Conservation (phyloP, 495 filamentous ascomycete genomes). For the Daldinia bambusicola region DNA sequence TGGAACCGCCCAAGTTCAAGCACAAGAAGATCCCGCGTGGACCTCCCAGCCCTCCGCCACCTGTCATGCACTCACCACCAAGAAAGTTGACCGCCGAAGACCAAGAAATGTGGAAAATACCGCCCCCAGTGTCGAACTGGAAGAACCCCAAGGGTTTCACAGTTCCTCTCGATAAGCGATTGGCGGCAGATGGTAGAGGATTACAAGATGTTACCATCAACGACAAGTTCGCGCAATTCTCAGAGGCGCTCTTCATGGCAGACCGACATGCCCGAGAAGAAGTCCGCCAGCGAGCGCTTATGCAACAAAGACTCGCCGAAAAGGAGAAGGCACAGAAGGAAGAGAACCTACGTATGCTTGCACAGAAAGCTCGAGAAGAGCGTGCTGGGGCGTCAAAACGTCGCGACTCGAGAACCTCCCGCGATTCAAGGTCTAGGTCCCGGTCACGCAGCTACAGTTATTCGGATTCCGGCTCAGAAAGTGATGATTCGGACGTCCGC, state of each 20-base stretch:
- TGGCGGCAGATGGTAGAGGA: conserved; percentile 94
- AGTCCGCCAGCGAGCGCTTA: conserved; percentile 87
- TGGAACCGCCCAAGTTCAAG: conserved; percentile 99
- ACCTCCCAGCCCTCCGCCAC: conserved; percentile 90
- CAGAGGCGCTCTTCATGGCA: conserved; percentile 91
- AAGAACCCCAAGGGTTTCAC: conserved; percentile 99
- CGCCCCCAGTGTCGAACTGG: conserved; percentile 96
- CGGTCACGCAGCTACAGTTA: conserved; percentile 64
- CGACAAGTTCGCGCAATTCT: conserved; percentile 97
- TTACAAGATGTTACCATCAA: conserved; percentile 97
- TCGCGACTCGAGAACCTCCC: conserved; percentile 57
- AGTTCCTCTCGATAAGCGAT: conserved; percentile 92
- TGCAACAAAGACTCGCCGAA: conserved; percentile 97
- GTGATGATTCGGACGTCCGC: conserved; percentile 72
- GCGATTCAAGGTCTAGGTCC: conserved; percentile 62
- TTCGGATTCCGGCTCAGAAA: conserved; percentile 68
- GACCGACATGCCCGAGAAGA: conserved; percentile 96
- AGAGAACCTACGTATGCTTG: conserved; percentile 87
- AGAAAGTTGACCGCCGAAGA: conserved; percentile 96
- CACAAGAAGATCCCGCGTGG: conserved; percentile 98
- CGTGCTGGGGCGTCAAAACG: conserved; percentile 66
- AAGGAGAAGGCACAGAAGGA: conserved; percentile 96
- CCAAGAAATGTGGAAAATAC: conserved; percentile 96
- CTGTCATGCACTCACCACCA: conserved; percentile 94
- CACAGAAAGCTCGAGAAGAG: conserved; percentile 90